Evolutionary conservation across 2,329 filamentous ascomycete species (phyloP), one percentile per base, ranked within the genome.

Genomic region (Phaeosphaeria sp.): DNA sequence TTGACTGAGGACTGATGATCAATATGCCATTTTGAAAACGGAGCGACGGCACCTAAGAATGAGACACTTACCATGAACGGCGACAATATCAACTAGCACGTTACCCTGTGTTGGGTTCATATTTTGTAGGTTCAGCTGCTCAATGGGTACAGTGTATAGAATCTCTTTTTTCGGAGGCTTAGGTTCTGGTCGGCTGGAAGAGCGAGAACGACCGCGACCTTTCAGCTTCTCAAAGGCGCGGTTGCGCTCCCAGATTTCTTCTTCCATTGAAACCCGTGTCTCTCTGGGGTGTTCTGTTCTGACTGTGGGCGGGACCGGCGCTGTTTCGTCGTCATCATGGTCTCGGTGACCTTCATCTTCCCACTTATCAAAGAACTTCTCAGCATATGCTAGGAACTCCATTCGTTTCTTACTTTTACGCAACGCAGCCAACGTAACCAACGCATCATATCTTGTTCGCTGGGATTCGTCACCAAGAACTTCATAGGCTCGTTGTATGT

Each of bases 161-260:
- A 43, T 42, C 36, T 42, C 49, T 13, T 51, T 51, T 18, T 51
- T 50, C 9, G n/a, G 6, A 50, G 30, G 17, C 23, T 27, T 43
- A n/a, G 23, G n/a, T 22, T 13, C 36, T 43, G 7, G 20, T n/a
- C 33, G 36, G 27, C 20, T 21, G 30, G 21, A n/a, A 20, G 30
- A 41, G n/a, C 33, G 30, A 23, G 30, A 39, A 20, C 21, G 33
- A 11, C 9, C 36, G 2, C 7, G 21, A n/a, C 2, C 22, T n/a
- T 41, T 43, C 36, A 51, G 7, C 36, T 27, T 27, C 11, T 25
- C 20, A 43, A 39, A 51, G 13, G 36, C 21, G 43, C 36, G 36
- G 18, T 51, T 51, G 49, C 49, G 49, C 49, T 51, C 39, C 25
- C 43, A n/a, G 22, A 51, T 51, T 9, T 43, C 21, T 43, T 51